phyloP scores from a whole-genome alignment of 2,329 filamentous ascomycete genomes.

The Celoporthe dispersa region DNA sequence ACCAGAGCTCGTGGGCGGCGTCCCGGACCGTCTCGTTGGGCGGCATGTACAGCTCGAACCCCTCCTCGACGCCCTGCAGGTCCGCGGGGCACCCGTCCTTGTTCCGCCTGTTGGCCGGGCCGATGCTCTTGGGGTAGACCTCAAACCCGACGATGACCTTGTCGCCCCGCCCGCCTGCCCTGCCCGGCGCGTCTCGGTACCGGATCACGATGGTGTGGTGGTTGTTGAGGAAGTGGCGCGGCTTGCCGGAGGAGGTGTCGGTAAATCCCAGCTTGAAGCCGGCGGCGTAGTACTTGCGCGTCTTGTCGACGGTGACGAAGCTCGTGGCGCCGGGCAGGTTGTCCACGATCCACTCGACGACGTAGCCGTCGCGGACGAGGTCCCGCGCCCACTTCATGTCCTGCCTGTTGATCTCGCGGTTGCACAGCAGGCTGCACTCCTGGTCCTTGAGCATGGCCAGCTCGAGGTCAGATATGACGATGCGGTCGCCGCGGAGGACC shows the following conservation, averaged over 20 bases:
- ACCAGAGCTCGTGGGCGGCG: conserved; percentile 44
- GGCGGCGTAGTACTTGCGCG: conserved; percentile 83
- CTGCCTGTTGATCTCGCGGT: conserved; percentile 64
- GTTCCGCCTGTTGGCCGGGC: conserved; percentile 61
- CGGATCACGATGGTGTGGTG: conserved; percentile 85
- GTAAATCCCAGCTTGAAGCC: conserved; percentile 88
- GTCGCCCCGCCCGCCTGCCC: conserved; percentile 69
- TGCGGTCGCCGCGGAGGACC: conserved; percentile 84
- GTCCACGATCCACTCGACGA: conserved; percentile 93
- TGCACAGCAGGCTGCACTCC: conserved; percentile 75
- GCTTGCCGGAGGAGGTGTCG: conserved; percentile 63
- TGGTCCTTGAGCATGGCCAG: conserved; percentile 77
- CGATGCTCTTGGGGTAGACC: conserved; percentile 85
- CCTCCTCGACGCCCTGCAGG: conserved; percentile 64
- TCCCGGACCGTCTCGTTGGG: conserved; percentile 63
- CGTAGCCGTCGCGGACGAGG: conserved; percentile 77
- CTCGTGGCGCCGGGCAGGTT: conserved; percentile 88
- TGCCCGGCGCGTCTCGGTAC: conserved; percentile 72
- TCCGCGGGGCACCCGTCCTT: conserved; percentile 70
- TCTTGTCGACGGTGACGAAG: conserved; percentile 85
- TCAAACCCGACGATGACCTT: conserved; percentile 89
- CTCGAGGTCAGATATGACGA: conserved; percentile 83
- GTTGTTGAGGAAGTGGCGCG: conserved; percentile 80
- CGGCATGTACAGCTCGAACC: conserved; percentile 71
- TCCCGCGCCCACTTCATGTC: conserved; percentile 71